These are phyloP conservation scores for Rhizoclosmatium globosum DNA, from an alignment of 192 early-diverging fungal species.

Conservation along the genomic window DNA sequence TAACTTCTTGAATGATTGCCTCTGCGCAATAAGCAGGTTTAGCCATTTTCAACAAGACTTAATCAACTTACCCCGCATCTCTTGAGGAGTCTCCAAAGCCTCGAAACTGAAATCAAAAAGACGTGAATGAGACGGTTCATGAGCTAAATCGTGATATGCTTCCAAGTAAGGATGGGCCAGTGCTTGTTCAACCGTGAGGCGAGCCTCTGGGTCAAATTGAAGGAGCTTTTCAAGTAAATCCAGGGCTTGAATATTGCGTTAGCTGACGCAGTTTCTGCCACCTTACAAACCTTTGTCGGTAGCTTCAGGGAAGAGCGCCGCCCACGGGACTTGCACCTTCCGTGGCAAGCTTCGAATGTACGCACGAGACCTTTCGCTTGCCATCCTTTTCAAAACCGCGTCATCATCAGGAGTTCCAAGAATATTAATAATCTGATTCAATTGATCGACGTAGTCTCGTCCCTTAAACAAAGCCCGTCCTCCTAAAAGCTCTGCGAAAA, in stretches of 20 bases:
- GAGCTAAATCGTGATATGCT: slow-evolving; percentile 89
- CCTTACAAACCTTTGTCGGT: slow-evolving; percentile 56
- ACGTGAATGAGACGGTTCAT: slow-evolving; percentile 79
- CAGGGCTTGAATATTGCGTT: slow-evolving; percentile 38
- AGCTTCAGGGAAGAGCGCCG: slow-evolving; percentile 86
- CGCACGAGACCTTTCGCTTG: slow-evolving; percentile 93
- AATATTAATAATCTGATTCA: slow-evolving; percentile 95
- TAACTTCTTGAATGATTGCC: slow-evolving; percentile 55
- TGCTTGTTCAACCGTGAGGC: slow-evolving; percentile 93
- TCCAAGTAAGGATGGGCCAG: slow-evolving; percentile 92
- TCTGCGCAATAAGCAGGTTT: slow-evolving; percentile 14
- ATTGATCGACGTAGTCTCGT: slow-evolving; percentile 97
- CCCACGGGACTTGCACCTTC: slow-evolving; percentile 90
- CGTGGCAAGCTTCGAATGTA: slow-evolving; percentile 92
- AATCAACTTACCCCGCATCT: slow-evolving; percentile 72
- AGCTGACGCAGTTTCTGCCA: background rate
- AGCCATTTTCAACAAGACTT: background rate
- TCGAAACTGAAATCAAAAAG: slow-evolving; percentile 90
- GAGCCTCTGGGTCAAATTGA: slow-evolving; percentile 90
- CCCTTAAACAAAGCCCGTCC: slow-evolving; percentile 96
- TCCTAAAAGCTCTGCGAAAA: slow-evolving; percentile 97
- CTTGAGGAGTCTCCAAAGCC: slow-evolving; percentile 72
- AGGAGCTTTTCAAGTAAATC: slow-evolving; percentile 89
- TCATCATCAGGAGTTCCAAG: slow-evolving; percentile 95
- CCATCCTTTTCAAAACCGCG: slow-evolving; percentile 83